These are phyloP conservation scores for Saccharomycopsis hybrid DNA, from an alignment of 1,139 yeast genomes.

Conservation along the genomic window DNA sequence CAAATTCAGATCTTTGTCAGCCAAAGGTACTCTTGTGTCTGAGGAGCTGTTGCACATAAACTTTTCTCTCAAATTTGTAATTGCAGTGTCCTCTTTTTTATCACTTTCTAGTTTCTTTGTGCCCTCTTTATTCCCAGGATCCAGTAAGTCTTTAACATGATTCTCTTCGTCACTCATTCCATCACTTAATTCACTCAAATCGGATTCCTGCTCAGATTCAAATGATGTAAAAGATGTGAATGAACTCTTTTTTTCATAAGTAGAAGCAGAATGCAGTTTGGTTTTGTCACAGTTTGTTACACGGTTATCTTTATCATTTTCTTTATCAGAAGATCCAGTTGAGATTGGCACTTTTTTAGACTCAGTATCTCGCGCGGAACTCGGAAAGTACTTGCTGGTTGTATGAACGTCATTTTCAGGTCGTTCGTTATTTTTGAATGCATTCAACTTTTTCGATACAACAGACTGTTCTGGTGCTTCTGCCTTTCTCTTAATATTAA, in stretches of 20 bases:
- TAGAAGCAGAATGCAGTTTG: background rate
- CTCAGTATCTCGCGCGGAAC: too few species aligned
- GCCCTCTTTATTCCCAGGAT: background rate
- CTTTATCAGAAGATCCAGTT: background rate
- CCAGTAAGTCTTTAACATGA: background rate
- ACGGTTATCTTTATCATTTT: background rate
- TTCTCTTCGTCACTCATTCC: background rate
- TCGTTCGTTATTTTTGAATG: background rate
- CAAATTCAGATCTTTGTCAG: background rate
- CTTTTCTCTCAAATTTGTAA: background rate
- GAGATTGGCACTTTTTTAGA: background rate
- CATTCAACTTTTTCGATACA: background rate
- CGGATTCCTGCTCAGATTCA: background rate
- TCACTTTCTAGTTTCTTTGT: background rate
- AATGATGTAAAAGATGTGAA: background rate
- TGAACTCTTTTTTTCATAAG: background rate
- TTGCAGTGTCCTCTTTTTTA: background rate
- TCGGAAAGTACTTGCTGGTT: background rate
- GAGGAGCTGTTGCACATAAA: background rate
- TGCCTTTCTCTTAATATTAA: background rate
- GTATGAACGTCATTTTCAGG: background rate
- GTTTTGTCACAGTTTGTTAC: background rate
- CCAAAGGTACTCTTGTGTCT: background rate
- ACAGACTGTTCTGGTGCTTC: background rate
- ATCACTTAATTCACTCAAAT: background rate